A percentile compares a stretch with the other conserved stretches of the same genome.
Evolutionary conservation across 345 rosid species (phyloP).

Genomic region (Syzygium aromaticum): DNA sequence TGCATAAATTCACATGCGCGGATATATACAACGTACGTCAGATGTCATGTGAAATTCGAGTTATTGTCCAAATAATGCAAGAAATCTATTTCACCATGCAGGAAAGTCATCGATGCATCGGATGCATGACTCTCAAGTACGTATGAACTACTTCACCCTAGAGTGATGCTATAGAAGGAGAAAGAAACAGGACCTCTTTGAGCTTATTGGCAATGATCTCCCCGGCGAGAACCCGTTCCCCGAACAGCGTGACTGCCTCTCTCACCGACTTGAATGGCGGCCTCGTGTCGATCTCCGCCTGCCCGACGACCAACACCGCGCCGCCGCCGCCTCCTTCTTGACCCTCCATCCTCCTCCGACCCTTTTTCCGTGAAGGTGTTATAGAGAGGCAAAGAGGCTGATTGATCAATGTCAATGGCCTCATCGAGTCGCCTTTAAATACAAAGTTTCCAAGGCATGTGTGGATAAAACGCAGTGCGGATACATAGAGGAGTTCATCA

Average conservation of each 20-base stretch:
- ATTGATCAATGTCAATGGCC: background rate
- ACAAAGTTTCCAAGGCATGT: background rate
- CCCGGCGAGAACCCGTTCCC: slow-evolving; percentile 53
- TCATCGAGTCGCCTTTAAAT: background rate
- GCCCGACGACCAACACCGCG: slow-evolving; percentile 10
- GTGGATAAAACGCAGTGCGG: background rate
- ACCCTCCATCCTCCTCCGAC: background rate
- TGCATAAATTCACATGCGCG: background rate
- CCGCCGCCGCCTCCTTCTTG: background rate
- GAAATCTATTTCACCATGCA: background rate
- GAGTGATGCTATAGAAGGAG: background rate
- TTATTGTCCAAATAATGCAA: background rate
- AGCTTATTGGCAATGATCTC: slow-evolving; percentile 45
- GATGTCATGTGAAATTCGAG: background rate
- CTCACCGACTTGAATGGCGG: slow-evolving; percentile 73
- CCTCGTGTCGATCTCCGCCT: slow-evolving; percentile 63
- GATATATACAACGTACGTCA: background rate
- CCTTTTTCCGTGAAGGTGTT: background rate
- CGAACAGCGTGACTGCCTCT: slow-evolving; percentile 66
- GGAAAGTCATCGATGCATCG: background rate
- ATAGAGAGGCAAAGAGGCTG: background rate
- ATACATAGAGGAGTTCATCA: background rate
- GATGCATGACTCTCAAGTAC: background rate
- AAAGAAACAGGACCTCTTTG: slow-evolving; percentile 21
- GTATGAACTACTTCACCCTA: background rate